Conservation (phyloP, 148 eudicot genomes). For the Camellia japonica region DNA sequence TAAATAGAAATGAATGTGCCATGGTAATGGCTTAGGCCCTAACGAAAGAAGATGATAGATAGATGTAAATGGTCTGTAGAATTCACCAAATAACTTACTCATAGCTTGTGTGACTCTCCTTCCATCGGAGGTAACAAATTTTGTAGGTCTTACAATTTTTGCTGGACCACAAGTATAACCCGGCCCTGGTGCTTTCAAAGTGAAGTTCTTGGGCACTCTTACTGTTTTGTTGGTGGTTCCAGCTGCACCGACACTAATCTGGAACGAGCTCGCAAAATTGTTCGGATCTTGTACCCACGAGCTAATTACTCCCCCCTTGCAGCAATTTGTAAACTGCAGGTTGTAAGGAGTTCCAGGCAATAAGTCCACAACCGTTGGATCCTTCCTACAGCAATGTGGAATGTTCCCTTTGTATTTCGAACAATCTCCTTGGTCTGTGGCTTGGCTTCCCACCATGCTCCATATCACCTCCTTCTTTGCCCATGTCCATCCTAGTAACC, state of each 20-base stretch:
- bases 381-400: conserved; percentile 63
- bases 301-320: conserved; percentile 60
- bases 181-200: conserved; percentile 62
- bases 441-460: conserved; percentile 53
- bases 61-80: background rate
- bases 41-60: background rate
- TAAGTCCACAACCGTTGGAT: conserved; percentile 56
- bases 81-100: conserved; percentile 40
- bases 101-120: conserved; percentile 63
- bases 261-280: conserved; percentile 45
- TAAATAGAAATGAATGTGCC: background rate
- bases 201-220: conserved; percentile 53
- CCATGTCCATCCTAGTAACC: conserved; percentile 74
- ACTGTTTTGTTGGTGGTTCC: conserved; percentile 64
- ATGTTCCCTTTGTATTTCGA: conserved; percentile 51
- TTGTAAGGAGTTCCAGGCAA: conserved; percentile 61
- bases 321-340: conserved; percentile 58
- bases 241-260: conserved; percentile 52
- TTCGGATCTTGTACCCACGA: conserved; percentile 62
- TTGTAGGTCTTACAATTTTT: conserved; percentile 40
- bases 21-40: background rate
- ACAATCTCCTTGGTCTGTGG: conserved; percentile 76
- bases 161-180: conserved; percentile 69
- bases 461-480: conserved; percentile 67
- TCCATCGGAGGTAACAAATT: conserved; percentile 36